A percentile compares a stretch with the other conserved stretches of the same genome.
Evolutionary conservation across 805 yeast species (phyloP).

Genomic region (Wickerhamiella sergipiensis): DNA sequence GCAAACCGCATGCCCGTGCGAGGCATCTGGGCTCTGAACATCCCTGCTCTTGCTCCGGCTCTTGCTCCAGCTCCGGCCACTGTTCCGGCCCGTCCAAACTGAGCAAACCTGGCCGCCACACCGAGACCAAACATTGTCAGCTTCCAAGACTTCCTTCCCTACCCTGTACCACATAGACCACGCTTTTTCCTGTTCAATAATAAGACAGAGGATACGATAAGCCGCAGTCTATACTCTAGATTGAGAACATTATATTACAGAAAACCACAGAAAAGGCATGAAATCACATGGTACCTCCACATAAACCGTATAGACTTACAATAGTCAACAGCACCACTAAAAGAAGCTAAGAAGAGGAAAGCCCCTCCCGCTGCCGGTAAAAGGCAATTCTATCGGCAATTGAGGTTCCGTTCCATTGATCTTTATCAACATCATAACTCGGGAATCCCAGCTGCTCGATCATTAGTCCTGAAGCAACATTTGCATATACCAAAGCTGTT

Average conservation of each 20-base stretch:
- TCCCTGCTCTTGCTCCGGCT: neutral
- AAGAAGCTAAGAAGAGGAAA: too few species aligned
- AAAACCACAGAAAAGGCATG: too few species aligned
- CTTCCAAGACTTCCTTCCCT: neutral
- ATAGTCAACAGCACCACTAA: too few species aligned
- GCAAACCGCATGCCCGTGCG: neutral
- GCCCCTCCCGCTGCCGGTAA: conserved; percentile 22
- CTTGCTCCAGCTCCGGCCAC: neutral
- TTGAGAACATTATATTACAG: too few species aligned
- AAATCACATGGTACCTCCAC: too few species aligned
- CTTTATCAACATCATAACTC: conserved; percentile 17
- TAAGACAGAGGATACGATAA: too few species aligned
- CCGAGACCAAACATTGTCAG: neutral
- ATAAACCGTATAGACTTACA: too few species aligned
- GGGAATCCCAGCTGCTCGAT: conserved; percentile 77
- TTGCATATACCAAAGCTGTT: conserved; percentile 48
- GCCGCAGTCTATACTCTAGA: too few species aligned
- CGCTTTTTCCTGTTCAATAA: too few species aligned
- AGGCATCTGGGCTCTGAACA: neutral
- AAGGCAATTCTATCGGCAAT: conserved; percentile 32
- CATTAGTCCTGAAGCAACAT: conserved; percentile 66
- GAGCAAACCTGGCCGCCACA: neutral
- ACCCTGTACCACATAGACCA: neutral
- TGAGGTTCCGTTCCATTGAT: conserved; percentile 47
- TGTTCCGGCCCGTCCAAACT: neutral